phyloP scores from a whole-genome alignment of 2,329 filamentous ascomycete genomes.

The Colletotrichum spinosum region DNA sequence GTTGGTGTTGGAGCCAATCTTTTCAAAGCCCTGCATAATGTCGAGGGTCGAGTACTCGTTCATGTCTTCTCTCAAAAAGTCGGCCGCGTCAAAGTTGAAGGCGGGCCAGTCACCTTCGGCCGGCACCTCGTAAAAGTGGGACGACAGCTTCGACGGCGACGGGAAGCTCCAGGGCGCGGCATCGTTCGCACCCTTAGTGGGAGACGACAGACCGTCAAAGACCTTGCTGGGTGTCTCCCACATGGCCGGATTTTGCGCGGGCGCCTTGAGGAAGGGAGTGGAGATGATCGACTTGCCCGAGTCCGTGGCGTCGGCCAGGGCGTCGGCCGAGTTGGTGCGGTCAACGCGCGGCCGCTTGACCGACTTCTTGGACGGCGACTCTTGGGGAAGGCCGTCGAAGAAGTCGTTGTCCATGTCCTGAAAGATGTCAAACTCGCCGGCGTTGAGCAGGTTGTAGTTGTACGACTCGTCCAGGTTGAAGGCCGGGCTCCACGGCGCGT shows the following conservation, averaged over 20 bases:
- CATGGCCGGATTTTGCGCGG: slow-evolving; percentile 51
- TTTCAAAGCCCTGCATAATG: slow-evolving; percentile 80
- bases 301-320: slow-evolving; percentile 71
- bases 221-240: slow-evolving; percentile 70
- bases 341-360: slow-evolving; percentile 70
- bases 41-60: slow-evolving; percentile 73
- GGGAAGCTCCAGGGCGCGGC: slow-evolving; percentile 40
- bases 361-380: slow-evolving; percentile 76
- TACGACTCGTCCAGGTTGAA: slow-evolving; percentile 72
- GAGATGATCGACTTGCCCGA: slow-evolving; percentile 62
- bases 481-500: slow-evolving; percentile 73
- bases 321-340: slow-evolving; percentile 71
- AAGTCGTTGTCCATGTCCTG: slow-evolving; percentile 55
- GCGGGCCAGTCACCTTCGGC: slow-evolving; percentile 54
- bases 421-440: slow-evolving; percentile 73
- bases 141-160: slow-evolving; percentile 65
- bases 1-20: slow-evolving; percentile 77
- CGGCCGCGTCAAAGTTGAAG: slow-evolving; percentile 55
- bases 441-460: slow-evolving; percentile 57
- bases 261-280: slow-evolving; percentile 62
- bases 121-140: slow-evolving; percentile 47
- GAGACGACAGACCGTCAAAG: slow-evolving; percentile 66
- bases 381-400: slow-evolving; percentile 48
- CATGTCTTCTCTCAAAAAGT: slow-evolving; percentile 69
- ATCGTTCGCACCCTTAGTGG: slow-evolving; percentile 58